Conservation (phyloP, 2,329 filamentous ascomycete species). For the Phialemoniopsis sp. region DNA sequence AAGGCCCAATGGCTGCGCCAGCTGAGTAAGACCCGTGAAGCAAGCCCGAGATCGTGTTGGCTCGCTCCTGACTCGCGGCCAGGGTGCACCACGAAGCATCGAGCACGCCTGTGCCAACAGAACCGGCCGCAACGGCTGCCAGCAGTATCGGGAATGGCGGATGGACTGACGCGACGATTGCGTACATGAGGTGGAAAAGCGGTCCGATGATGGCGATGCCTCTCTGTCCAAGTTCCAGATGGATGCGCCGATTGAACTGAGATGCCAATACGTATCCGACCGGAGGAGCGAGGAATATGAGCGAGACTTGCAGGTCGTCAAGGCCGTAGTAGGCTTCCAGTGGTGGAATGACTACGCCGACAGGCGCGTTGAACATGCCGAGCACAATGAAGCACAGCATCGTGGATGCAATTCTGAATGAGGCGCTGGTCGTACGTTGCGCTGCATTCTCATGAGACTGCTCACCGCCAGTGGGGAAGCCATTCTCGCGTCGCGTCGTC, state of each 20-base stretch:
- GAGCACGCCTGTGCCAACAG: constrained; percentile 65
- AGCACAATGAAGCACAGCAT: constrained; percentile 15
- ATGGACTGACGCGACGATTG: constrained; percentile 54
- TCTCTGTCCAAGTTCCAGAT: constrained; percentile 51
- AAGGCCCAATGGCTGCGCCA: constrained; percentile 30
- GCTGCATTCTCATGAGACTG: no score
- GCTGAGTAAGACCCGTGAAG: constrained; percentile 33
- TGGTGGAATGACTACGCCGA: no score
- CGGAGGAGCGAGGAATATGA: constrained; percentile 42
- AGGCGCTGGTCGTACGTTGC: no score
- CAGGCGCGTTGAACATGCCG: constrained; percentile 11
- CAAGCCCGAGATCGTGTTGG: constrained; percentile 45
- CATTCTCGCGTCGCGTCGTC: no score
- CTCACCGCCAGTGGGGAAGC: no score
- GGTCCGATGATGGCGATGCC: constrained; percentile 62
- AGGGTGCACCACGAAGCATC: constrained; percentile 53
- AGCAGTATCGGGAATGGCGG: constrained; percentile 66
- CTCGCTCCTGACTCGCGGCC: constrained; percentile 62
- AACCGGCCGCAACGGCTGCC: constrained; percentile 60
- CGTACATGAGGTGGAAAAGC: constrained; percentile 58
- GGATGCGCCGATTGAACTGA: constrained; percentile 36
- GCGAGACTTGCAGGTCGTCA: constrained; percentile 40
- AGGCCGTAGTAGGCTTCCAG: constrained; percentile 40
- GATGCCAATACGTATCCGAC: constrained; percentile 40
- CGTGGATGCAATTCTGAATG: background rate